Base-by-base conservation (phyloP, 495 filamentous ascomycete genomes). In the Penicillium parvum region DNA sequence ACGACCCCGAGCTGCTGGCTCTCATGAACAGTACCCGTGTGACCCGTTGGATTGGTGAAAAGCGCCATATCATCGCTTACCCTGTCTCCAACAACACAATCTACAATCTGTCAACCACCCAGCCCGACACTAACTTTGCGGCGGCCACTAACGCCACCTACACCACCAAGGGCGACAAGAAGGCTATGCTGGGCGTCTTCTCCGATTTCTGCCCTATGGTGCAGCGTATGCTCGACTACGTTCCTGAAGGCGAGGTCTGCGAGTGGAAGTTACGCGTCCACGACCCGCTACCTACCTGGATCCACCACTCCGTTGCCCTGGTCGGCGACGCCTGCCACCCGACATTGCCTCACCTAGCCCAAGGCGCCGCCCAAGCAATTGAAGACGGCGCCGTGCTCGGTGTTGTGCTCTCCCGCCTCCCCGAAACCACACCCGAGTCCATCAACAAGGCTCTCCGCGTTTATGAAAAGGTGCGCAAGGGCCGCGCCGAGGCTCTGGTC, bases 361-460 rank as follows among this genome's bases (percentile, higher is more conserved):
- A 90, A 69, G 85, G 85, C n/a, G 85, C 85, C 19, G 86, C 85
- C n/a, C 85, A 88, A 71, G 85, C 84, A 19, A 85, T 90, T 40
- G 87, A 92, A 66, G 85, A 90, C 55, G 83, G 78, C 11, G 84
- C 79, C 16, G 85, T 86, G 16, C 60, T 90, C 7, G 82, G 76
- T n/a, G 77, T 81, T 23, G 77, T 78, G 22, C 75, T 91, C 7
- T 63, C 72, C 32, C 57, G 64, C 32, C 63, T 84, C 4, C 77
- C 80, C 2, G 69, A 73, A 38, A 61, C 68, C 4, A 66, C 65
- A 4, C 67, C 79, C 1, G 72, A 74, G 25, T 69, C 73, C 5
- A 72, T 92, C 36, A 73, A 80, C 53, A 78, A 78, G 52, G 77
- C 79, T 7, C 71, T 92, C 33, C 70, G 73, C 39, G 74, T 86